Evolutionary conservation across 805 yeast species (phyloP), one percentile per base, ranked within the genome.

Genomic region (Zygotorulaspora danielsina): DNA sequence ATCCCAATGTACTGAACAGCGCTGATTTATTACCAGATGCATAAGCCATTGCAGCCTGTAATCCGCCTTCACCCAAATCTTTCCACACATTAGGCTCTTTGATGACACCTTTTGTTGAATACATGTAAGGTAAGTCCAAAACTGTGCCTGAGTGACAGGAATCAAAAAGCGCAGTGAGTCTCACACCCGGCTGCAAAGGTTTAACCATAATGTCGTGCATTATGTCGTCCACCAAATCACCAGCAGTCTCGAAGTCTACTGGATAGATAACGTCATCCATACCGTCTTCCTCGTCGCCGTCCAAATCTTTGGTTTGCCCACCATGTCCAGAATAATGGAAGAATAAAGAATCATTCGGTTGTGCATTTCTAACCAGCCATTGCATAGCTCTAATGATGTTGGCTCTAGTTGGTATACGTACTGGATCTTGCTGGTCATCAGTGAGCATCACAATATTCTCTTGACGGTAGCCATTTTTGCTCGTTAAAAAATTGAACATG

Each of bases 301-400:
- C 76, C 22, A 65, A 55, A 58, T 85, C 95, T 33, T 67, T 63
- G 4, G 78, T 75, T 54, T 79, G 83, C 2, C 93, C 87, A 20
- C 95, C 95, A 56, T 86, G 95, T 6, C 95, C 93, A 0, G 93
- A 82, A 57, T 81, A 85, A 59, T 86, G 95, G 71, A 86, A 77
- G 51, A 86, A 79, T 35, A 85, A 61, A 6, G 87, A 75, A 63
- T 85, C 95, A 50, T 85, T 84, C 11, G 93, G 81, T 49, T 65
- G 68, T 0, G 94, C 93, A 45, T 71, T 82, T 15, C 66, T 67
- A 15, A 81, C 89, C 16, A 85, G 71, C 95, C 95, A 85, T 40
- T 73, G 78, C 84, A 84, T 82, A 2, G 88, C 95, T 30, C 79
- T 69, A 15, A 84, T 55, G 58, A 86, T 85, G 58, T 86, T 85